Conservation (phyloP, 2,329 filamentous ascomycete species). For the Cladosporium colombiae region DNA sequence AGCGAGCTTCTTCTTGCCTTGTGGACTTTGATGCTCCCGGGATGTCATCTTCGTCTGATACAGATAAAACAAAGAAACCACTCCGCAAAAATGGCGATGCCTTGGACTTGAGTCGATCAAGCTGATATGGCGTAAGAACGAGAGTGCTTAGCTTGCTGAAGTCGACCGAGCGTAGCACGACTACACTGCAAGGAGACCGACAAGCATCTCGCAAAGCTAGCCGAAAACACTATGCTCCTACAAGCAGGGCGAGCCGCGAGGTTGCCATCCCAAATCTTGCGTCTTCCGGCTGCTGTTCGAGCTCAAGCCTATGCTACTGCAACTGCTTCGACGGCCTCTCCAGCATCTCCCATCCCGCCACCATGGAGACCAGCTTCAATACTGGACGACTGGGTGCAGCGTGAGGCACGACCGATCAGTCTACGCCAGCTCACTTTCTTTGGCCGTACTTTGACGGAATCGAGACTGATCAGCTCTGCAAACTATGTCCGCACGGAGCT, state of each 20-base stretch:
- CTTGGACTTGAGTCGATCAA: background rate
- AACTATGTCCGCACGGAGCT: slow-evolving; percentile 97
- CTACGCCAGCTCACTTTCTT: slow-evolving; percentile 96
- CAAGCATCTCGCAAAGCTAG: slow-evolving; percentile 3
- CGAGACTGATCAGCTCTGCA: slow-evolving; percentile 85
- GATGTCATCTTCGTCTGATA: background rate
- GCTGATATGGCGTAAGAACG: background rate
- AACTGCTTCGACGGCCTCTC: background rate
- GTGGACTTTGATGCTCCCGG: slow-evolving; percentile 2
- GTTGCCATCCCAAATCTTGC: background rate
- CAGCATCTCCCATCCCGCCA: slow-evolving; percentile 42
- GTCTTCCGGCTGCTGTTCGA: slow-evolving; percentile 13
- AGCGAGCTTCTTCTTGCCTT: slow-evolving; percentile 8
- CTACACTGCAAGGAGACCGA: background rate
- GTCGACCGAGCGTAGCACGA: background rate
- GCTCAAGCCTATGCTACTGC: slow-evolving; percentile 8
- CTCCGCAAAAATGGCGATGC: background rate
- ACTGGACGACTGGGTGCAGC: slow-evolving; percentile 79
- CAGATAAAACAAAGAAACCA: background rate
- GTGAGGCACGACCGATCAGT: slow-evolving; percentile 92
- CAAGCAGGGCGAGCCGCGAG: background rate
- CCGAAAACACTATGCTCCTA: background rate
- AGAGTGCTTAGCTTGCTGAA: background rate
- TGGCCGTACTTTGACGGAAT: slow-evolving; percentile 87
- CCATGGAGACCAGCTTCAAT: slow-evolving; percentile 60